These are phyloP conservation scores for Ampelomyces quisqualis DNA, from an alignment of 2,329 filamentous ascomycete species.

Conservation along the genomic window DNA sequence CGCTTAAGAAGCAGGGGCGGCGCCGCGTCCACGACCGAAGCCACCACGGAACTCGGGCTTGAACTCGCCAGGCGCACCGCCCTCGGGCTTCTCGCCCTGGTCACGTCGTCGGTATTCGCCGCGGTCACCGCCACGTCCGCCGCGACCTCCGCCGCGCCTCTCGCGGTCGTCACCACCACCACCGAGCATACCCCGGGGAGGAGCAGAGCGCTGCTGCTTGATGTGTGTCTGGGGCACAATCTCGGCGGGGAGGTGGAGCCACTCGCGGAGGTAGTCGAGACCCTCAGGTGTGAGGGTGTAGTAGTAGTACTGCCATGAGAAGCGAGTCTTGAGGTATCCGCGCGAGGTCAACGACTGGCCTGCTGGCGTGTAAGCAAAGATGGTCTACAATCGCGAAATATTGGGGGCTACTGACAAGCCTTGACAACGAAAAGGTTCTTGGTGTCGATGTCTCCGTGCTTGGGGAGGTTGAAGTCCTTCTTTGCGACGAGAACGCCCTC, in stretches of 20 bases:
- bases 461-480: conserved; percentile 98
- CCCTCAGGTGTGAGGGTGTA: conserved; percentile 99
- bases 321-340: conserved; percentile 99
- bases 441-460: conserved; percentile 97
- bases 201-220: conserved; percentile 99
- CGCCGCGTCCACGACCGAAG: conserved; percentile 45
- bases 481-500: conserved; percentile 90
- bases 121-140: conserved; percentile 70
- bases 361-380: conserved; percentile 18
- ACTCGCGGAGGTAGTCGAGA: conserved; percentile 99
- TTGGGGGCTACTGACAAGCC: conserved; percentile 62
- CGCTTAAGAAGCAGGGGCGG: conserved; percentile 42
- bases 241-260: conserved; percentile 99
- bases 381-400: neutral
- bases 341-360: conserved; percentile 94
- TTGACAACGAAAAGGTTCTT: conserved; percentile 99
- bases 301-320: conserved; percentile 80
- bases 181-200: conserved; percentile 97
- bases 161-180: conserved; percentile 69
- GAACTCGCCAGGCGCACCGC: conserved; percentile 46
- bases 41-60: conserved; percentile 49
- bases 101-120: conserved; percentile 86
- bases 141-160: conserved; percentile 71
- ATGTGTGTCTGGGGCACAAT: conserved; percentile 99
- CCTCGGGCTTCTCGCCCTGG: conserved; percentile 52